Percentiles rank a stretch among this genome's conserved stretches.
phyloP scores from a whole-genome alignment of 768 basidiomycete species.

The Auriscalpium orientale region DNA sequence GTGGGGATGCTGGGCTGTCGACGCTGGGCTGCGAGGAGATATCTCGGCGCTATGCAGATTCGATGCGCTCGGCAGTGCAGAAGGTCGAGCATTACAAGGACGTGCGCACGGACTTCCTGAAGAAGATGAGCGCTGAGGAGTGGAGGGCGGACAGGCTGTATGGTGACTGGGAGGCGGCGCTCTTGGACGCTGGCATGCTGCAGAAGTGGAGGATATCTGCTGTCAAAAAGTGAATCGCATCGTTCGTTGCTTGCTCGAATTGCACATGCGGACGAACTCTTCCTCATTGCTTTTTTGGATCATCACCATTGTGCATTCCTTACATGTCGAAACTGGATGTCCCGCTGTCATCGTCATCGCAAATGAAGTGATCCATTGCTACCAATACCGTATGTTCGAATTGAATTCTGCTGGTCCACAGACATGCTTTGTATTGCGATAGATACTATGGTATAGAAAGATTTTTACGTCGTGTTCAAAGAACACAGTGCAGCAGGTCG shows the following conservation, averaged over 20 bases:
- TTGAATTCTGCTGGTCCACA: too few relatives aligned
- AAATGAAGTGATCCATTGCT: too few relatives aligned
- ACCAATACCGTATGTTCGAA: too few relatives aligned
- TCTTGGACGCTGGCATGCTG: conserved; percentile 37
- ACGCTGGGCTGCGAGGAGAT: not conserved
- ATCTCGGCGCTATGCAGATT: not conserved
- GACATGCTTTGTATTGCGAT: too few relatives aligned
- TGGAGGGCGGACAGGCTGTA: conserved; percentile 44
- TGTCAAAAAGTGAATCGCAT: not conserved
- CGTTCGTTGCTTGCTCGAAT: conserved; percentile 7
- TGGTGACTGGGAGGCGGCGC: conserved; percentile 44
- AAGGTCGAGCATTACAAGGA: not conserved
- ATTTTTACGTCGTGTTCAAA: too few relatives aligned
- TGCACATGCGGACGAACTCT: too few relatives aligned
- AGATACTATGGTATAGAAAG: too few relatives aligned
- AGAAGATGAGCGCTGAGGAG: conserved; percentile 23
- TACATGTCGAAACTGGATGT: too few relatives aligned
- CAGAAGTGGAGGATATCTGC: conserved; percentile 40
- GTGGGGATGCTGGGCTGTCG: too few relatives aligned
- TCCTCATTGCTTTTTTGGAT: not conserved
- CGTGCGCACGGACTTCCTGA: conserved; percentile 18
- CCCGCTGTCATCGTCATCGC: too few relatives aligned
- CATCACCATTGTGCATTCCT: too few relatives aligned
- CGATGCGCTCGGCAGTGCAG: not conserved
- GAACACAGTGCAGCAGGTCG: too few relatives aligned